Conservation (phyloP, 768 basidiomycete species). For the Collybiopsis luxurians region DNA sequence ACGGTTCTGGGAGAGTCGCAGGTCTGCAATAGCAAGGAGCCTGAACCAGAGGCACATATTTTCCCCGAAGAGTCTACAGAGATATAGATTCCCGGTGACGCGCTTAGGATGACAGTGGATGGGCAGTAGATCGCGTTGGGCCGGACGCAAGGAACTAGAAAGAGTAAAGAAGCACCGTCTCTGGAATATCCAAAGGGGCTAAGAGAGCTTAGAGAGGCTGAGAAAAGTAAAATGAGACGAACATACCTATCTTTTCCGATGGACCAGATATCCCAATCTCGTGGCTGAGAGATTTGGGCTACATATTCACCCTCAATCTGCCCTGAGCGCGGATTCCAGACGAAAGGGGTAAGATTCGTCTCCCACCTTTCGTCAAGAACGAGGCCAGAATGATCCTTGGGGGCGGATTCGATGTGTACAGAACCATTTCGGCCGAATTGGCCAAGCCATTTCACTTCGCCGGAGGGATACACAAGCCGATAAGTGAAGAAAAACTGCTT, state of each 20-base stretch:
- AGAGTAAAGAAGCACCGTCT: conserved; percentile 21
- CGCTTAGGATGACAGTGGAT: conserved; percentile 27
- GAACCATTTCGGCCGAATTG: conserved; percentile 40
- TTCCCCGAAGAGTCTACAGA: conserved; percentile 21
- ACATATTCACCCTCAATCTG: conserved; percentile 13
- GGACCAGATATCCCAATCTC: conserved; percentile 21
- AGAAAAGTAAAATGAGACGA: not conserved
- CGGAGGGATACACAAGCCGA: conserved; percentile 41
- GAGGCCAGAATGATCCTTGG: conserved; percentile 15
- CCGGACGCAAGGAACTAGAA: conserved; percentile 28
- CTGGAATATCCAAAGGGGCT: conserved; percentile 18
- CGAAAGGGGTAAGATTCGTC: conserved; percentile 4
- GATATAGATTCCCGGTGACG: conserved; percentile 25
- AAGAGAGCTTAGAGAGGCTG: not conserved
- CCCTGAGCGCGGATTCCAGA: conserved; percentile 1
- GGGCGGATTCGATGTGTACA: conserved; percentile 26
- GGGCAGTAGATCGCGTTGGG: conserved; percentile 15
- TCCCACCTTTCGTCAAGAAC: conserved; percentile 23
- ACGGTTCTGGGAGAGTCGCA: conserved; percentile 14
- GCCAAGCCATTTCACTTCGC: conserved; percentile 46
- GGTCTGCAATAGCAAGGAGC: conserved; percentile 23
- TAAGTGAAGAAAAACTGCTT: conserved; percentile 45
- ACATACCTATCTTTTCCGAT: conserved; percentile 21
- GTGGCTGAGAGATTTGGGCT: conserved; percentile 17
- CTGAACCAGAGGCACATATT: conserved; percentile 26